phyloP scores from a whole-genome alignment of 2,329 filamentous ascomycete genomes.

The Claviceps sp. region DNA sequence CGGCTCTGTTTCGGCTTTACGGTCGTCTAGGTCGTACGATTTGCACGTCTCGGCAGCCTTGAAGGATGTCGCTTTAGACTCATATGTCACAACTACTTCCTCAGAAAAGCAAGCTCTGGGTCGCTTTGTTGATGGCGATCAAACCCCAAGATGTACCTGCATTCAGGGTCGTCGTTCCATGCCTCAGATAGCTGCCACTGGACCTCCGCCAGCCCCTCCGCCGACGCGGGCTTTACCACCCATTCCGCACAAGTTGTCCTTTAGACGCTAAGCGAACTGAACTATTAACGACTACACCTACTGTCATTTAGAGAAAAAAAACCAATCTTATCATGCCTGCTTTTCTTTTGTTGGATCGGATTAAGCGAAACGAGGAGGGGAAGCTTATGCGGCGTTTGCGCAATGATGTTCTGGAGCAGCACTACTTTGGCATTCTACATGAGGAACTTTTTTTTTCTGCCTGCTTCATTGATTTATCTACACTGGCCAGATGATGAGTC shows the following conservation, averaged over 20 bases:
- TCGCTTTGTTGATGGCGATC: constrained; percentile 10
- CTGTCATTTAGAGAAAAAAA: too few species aligned
- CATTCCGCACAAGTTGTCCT: constrained; percentile 25
- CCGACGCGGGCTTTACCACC: constrained; percentile 42
- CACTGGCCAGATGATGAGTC: background rate
- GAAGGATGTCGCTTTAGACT: constrained; percentile 15
- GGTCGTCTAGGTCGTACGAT: constrained; percentile 11
- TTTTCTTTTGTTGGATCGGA: too few species aligned
- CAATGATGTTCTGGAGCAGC: too few species aligned
- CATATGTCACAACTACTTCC: constrained; percentile 10
- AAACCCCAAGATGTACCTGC: constrained; percentile 11
- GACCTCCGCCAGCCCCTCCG: constrained; percentile 40
- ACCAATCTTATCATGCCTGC: background rate
- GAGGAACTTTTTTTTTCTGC: background rate
- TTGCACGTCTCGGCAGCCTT: constrained; percentile 2
- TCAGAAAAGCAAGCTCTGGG: background rate
- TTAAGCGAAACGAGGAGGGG: too few species aligned
- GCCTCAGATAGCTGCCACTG: constrained; percentile 33
- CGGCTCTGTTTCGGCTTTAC: constrained; percentile 15
- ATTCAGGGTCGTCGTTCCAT: constrained; percentile 31
- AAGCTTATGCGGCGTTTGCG: too few species aligned
- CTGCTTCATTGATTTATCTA: background rate
- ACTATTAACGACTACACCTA: too few species aligned
- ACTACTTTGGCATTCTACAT: too few species aligned
- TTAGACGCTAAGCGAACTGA: background rate